These are phyloP conservation scores for Quercus berberidifolia DNA, from an alignment of 306 rosid species.

Conservation along the genomic window DNA sequence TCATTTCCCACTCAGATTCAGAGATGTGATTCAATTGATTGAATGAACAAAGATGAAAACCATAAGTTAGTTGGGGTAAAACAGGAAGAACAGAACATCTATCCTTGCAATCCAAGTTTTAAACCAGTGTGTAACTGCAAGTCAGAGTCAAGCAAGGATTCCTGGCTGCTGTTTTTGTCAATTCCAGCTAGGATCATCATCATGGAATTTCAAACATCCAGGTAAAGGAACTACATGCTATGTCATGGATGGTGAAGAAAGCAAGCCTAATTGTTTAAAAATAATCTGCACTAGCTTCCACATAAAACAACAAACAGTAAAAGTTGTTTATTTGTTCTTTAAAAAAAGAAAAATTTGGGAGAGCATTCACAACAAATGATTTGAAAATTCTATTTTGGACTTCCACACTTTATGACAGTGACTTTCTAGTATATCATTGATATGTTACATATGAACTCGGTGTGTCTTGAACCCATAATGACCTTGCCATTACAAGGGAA, in stretches of 20 bases:
- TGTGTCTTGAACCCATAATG: too few species aligned
- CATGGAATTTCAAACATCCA: neutral
- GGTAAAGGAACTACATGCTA: neutral
- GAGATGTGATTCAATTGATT: neutral
- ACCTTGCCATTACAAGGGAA: too few species aligned
- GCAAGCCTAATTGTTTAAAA: neutral
- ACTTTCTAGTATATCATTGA: neutral
- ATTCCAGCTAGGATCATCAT: neutral
- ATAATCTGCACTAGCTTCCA: neutral
- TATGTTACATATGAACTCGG: too few species aligned
- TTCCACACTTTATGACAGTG: neutral
- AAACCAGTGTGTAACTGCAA: neutral
- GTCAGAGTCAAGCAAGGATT: neutral
- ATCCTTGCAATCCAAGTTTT: neutral
- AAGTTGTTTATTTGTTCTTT: neutral
- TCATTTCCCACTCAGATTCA: neutral
- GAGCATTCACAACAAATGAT: neutral
- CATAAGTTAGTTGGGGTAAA: neutral
- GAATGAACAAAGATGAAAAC: neutral
- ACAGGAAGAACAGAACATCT: neutral
- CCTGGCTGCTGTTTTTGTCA: neutral
- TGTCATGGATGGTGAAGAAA: neutral
- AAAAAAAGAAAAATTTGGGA: neutral
- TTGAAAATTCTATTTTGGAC: neutral
- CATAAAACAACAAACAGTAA: neutral